Evolutionary conservation across 1,284 basidiomycete species (phyloP).

Genomic region (Trichosporon inkin): DNA sequence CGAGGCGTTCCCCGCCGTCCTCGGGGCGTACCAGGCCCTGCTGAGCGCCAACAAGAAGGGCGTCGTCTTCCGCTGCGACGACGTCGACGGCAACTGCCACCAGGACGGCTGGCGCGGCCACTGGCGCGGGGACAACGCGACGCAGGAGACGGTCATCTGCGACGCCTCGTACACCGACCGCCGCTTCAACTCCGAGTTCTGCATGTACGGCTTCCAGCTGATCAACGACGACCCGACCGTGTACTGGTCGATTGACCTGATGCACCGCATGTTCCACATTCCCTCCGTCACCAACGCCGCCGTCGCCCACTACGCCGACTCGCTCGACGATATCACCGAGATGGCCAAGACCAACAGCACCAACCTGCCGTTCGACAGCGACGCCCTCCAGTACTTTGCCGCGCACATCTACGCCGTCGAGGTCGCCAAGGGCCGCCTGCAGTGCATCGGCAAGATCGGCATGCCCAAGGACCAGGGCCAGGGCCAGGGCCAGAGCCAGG

Average conservation of each 20-base stretch:
- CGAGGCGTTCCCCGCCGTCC: conserved; percentile 33
- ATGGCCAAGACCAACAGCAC: conserved; percentile 46
- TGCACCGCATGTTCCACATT: conserved; percentile 51
- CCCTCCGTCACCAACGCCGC: conserved; percentile 40
- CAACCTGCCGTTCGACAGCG: conserved; percentile 44
- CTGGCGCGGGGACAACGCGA: conserved; percentile 52
- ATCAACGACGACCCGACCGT: conserved; percentile 31
- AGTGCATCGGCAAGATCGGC: conserved; percentile 37
- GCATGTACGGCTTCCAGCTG: conserved; percentile 45
- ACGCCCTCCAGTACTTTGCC: conserved; percentile 50
- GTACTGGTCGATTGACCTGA: conserved; percentile 50
- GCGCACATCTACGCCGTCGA: conserved; percentile 48
- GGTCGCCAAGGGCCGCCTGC: conserved; percentile 41
- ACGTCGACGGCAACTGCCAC: conserved; percentile 47
- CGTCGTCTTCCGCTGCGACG: conserved; percentile 49
- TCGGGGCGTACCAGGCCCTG: conserved; percentile 45
- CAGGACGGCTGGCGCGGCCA: conserved; percentile 49
- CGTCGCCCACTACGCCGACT: conserved; percentile 48
- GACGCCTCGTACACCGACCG: conserved; percentile 39
- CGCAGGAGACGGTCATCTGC: conserved; percentile 51
- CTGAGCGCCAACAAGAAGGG: conserved; percentile 42
- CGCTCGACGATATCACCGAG: conserved; percentile 40
- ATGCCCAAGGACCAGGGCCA: conserved; percentile 13
- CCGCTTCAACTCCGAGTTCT: conserved; percentile 38
- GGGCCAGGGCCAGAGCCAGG: conserved; percentile 13